These are phyloP conservation scores for Hysterium pulicare DNA, from an alignment of 2,329 filamentous ascomycete species.

Conservation along the genomic window DNA sequence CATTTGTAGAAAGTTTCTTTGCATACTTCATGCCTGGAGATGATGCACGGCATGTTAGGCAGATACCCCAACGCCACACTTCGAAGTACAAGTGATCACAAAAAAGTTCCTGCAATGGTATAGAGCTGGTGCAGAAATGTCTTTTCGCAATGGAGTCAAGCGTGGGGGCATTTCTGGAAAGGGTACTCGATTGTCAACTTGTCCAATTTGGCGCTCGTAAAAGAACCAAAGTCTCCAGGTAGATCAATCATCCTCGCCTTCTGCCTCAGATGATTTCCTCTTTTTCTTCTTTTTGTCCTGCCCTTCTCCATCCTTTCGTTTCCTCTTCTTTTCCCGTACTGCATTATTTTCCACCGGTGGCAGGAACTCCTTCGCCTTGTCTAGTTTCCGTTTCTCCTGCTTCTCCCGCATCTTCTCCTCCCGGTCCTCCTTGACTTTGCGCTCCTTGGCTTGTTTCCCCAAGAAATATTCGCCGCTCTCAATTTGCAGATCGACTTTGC, in stretches of 20 bases:
- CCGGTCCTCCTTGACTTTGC: conserved; percentile 73
- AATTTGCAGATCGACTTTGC: conserved; percentile 97
- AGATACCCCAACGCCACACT: too few species aligned
- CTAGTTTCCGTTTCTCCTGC: conserved; percentile 82
- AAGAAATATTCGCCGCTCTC: conserved; percentile 97
- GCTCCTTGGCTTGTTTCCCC: conserved; percentile 86
- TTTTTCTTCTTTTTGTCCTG: conserved; percentile 50
- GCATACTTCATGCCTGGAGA: too few species aligned
- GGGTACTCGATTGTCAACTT: too few species aligned
- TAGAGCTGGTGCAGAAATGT: too few species aligned
- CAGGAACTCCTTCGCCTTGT: conserved; percentile 81
- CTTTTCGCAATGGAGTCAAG: too few species aligned
- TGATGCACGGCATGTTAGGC: too few species aligned
- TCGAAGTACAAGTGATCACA: too few species aligned
- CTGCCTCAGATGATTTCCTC: conserved; percentile 44
- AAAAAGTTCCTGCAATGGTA: too few species aligned
- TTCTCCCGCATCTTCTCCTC: conserved; percentile 82
- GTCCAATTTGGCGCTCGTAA: too few species aligned
- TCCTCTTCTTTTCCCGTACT: conserved; percentile 53
- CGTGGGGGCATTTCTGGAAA: too few species aligned
- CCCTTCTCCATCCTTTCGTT: conserved; percentile 43
- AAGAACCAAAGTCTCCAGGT: too few species aligned
- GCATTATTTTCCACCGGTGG: conserved; percentile 73
- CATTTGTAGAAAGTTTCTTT: too few species aligned
- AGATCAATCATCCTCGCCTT: conserved; percentile 20